Conservation (phyloP, 108 stramenopile species). For the Cyclotella atomus region DNA sequence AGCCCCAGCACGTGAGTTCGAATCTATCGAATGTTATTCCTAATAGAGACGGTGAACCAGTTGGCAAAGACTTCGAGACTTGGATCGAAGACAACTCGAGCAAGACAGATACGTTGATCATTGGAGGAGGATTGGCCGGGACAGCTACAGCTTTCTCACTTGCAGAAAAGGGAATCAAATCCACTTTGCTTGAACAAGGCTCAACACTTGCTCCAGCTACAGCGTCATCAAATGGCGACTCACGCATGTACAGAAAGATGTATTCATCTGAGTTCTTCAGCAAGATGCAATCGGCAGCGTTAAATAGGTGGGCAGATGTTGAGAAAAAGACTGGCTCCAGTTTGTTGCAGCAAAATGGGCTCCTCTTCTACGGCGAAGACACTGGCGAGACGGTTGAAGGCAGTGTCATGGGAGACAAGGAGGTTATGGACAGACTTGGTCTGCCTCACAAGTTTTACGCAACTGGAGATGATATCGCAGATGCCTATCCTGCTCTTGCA, state of each 20-base stretch:
- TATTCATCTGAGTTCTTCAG: slow-evolving; percentile 51
- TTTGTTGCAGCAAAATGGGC: slow-evolving; percentile 40
- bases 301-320: slow-evolving; percentile 45
- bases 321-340: slow-evolving; percentile 36
- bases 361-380: slow-evolving; percentile 54
- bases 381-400: slow-evolving; percentile 52
- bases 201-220: slow-evolving; percentile 31
- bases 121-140: slow-evolving; percentile 45
- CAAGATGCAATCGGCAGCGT: slow-evolving; percentile 47
- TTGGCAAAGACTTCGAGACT: slow-evolving; percentile 44
- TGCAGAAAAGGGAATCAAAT: slow-evolving; percentile 28
- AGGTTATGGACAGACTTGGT: slow-evolving; percentile 42
- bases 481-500: slow-evolving; percentile 39
- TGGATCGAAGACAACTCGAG: slow-evolving; percentile 51
- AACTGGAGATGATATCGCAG: slow-evolving; percentile 38
- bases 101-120: slow-evolving; percentile 36
- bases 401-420: slow-evolving; percentile 40
- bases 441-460: slow-evolving; percentile 39
- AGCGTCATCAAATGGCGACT: slow-evolving; percentile 31
- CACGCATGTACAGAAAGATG: slow-evolving; percentile 53
- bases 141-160: slow-evolving; percentile 33
- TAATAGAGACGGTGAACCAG: slow-evolving; percentile 26
- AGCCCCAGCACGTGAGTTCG: slow-evolving; percentile 10
- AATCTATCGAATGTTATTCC: slow-evolving; percentile 19
- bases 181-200: slow-evolving; percentile 40